Evolutionary conservation across 192 early-diverging fungal species (phyloP).

Genomic region (Tieghemiomyces parasiticus): DNA sequence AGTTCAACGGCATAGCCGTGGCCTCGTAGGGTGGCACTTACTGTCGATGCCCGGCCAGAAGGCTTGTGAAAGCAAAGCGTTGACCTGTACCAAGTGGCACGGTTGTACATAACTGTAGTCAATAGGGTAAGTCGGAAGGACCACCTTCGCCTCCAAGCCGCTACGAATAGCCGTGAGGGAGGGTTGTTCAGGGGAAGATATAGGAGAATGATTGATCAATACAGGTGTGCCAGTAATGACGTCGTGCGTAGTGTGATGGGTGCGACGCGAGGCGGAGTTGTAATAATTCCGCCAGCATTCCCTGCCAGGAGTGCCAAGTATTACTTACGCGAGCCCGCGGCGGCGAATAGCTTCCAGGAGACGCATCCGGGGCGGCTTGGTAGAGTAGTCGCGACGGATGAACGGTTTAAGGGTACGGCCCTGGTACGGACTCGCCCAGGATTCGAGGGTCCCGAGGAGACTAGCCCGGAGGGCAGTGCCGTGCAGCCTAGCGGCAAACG

Average conservation of each 20-base stretch:
- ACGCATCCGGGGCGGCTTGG: constrained; percentile 16
- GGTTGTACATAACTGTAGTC: constrained; percentile 67
- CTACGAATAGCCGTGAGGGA: too few species aligned
- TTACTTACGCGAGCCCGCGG: constrained; percentile 11
- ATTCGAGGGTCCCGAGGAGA: constrained; percentile 37
- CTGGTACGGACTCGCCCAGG: constrained; percentile 50
- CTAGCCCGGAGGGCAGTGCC: constrained; percentile 36
- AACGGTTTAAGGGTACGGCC: constrained; percentile 63
- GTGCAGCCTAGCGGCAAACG: constrained; percentile 59
- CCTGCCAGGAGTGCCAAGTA: constrained; percentile 6
- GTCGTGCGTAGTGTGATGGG: constrained; percentile 5
- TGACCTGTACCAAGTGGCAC: constrained; percentile 54
- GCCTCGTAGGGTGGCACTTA: too few species aligned
- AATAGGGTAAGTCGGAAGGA: constrained; percentile 28
- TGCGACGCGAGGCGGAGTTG: constrained; percentile 1
- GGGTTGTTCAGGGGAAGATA: too few species aligned
- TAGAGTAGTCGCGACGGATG: constrained; percentile 60
- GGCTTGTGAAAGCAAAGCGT: constrained; percentile 48
- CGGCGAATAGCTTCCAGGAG: constrained; percentile 1
- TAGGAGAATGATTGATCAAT: neutral
- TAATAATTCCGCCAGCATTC: neutral
- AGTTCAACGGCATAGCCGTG: too few species aligned
- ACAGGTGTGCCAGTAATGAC: neutral
- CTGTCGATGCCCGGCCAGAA: constrained; percentile 89
- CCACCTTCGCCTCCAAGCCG: neutral